A percentile compares a stretch with the other conserved stretches of the same genome.
These are phyloP conservation scores for Paramyrothecium sp. DNA, from an alignment of 2,329 filamentous ascomycete species.

Conservation along the genomic window DNA sequence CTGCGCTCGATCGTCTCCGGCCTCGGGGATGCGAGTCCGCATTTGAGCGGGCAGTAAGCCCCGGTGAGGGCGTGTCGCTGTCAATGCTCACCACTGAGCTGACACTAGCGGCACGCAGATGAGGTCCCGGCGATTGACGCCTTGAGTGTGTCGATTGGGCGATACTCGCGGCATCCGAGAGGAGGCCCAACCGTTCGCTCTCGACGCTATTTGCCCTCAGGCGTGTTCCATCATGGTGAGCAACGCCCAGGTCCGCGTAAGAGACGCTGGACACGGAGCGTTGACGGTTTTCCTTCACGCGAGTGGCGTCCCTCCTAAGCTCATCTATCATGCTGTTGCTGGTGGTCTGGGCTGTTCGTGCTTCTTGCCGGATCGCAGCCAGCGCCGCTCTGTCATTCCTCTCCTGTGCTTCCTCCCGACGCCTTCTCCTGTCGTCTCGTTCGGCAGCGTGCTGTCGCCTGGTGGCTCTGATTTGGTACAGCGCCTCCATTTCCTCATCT, in stretches of 20 bases:
- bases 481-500: conserved; percentile 87
- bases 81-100: conserved; percentile 57
- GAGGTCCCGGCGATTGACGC: conserved; percentile 28
- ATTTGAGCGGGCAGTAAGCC: not conserved
- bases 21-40: not conserved
- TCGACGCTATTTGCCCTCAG: conserved; percentile 72
- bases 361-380: conserved; percentile 61
- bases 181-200: conserved; percentile 68
- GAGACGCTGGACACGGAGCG: conserved; percentile 72
- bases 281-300: conserved; percentile 58
- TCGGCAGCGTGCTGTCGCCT: conserved; percentile 74
- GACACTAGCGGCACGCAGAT: conserved; percentile 46
- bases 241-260: conserved; percentile 74
- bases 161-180: conserved; percentile 71
- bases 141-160: conserved; percentile 31
- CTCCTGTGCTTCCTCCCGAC: conserved; percentile 69
- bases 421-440: conserved; percentile 70
- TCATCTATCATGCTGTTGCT: conserved; percentile 60
- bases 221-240: conserved; percentile 73
- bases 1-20: conserved; percentile 8
- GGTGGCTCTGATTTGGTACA: conserved; percentile 85
- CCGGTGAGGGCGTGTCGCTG: conserved; percentile 38
- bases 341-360: conserved; percentile 43
- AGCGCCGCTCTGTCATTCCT: conserved; percentile 69
- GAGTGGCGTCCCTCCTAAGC: conserved; percentile 53